phyloP scores from a whole-genome alignment of 2,329 filamentous ascomycete species.

The Diaporthe sp. region DNA sequence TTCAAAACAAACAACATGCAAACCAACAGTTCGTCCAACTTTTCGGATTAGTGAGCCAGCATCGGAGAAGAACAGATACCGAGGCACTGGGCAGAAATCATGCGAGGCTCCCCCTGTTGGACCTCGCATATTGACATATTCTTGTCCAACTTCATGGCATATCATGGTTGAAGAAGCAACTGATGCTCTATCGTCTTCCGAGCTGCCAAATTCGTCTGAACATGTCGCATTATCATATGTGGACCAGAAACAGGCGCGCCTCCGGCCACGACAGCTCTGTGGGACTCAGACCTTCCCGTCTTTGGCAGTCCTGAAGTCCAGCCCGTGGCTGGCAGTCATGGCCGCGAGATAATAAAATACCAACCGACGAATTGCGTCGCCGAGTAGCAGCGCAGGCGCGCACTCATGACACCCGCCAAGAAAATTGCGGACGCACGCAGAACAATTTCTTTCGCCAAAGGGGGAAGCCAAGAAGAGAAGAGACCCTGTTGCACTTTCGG shows the following conservation, averaged over 20 bases:
- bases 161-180: not conserved
- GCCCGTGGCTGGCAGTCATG: not conserved
- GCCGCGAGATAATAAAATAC: slow-evolving; percentile 5
- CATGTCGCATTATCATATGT: slow-evolving; percentile 6
- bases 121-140: not conserved
- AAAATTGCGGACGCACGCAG: slow-evolving; percentile 22
- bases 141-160: not conserved
- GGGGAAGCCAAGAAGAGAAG: slow-evolving; percentile 24
- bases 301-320: slow-evolving; percentile 5
- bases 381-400: not conserved
- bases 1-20: not conserved
- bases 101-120: not conserved
- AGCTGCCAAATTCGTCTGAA: slow-evolving; percentile 21
- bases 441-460: not conserved
- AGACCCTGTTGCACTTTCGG: no score
- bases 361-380: slow-evolving; percentile 1
- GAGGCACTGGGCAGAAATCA: not conserved
- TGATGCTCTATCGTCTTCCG: not conserved
- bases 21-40: not conserved
- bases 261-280: not conserved
- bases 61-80: not conserved
- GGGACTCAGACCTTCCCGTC: slow-evolving; percentile 4
- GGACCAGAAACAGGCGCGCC: not conserved
- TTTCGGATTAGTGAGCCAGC: not conserved
- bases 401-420: slow-evolving; percentile 19